Evolutionary conservation across 371 early-diverging fungal species (phyloP).

Genomic region (Apophysomyces trapeziformis): DNA sequence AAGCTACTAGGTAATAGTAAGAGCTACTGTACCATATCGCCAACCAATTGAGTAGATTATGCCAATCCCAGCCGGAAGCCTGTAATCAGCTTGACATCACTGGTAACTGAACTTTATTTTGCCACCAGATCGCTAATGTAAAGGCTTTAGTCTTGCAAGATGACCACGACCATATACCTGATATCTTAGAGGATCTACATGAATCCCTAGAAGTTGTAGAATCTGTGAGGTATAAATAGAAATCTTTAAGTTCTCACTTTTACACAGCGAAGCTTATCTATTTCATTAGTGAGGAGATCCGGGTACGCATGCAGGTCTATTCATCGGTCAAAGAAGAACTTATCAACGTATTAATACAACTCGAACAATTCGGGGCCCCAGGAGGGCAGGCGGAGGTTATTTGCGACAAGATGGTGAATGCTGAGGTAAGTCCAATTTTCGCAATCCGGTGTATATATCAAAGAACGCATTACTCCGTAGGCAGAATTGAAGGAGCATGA

Average conservation of each 20-base stretch:
- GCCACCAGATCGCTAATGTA: not conserved
- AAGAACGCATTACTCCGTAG: not conserved
- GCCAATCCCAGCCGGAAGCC: constrained; percentile 40
- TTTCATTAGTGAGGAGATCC: constrained; percentile 39
- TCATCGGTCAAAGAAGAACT: constrained; percentile 32
- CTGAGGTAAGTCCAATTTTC: constrained; percentile 24
- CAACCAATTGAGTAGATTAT: constrained; percentile 19
- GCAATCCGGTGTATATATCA: not conserved
- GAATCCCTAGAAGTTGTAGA: constrained; percentile 39
- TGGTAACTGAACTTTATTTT: constrained; percentile 12
- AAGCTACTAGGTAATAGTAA: constrained; percentile 40
- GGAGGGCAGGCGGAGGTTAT: constrained; percentile 38
- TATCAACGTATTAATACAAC: constrained; percentile 32
- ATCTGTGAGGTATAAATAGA: constrained; percentile 28
- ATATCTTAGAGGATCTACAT: constrained; percentile 40
- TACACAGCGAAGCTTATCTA: not conserved
- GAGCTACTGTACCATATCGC: not conserved
- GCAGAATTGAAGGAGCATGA: constrained; percentile 40
- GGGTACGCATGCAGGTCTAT: constrained; percentile 34
- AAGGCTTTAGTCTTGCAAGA: constrained; percentile 33
- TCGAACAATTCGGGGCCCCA: constrained; percentile 34
- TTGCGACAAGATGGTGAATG: constrained; percentile 34
- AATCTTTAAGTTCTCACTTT: not conserved
- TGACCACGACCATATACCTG: constrained; percentile 49
- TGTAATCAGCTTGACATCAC: constrained; percentile 40